Evolutionary conservation across 352 stramenopile species (phyloP), one percentile per base, ranked within the genome.

Genomic region (Globisporangium iwayamae): DNA sequence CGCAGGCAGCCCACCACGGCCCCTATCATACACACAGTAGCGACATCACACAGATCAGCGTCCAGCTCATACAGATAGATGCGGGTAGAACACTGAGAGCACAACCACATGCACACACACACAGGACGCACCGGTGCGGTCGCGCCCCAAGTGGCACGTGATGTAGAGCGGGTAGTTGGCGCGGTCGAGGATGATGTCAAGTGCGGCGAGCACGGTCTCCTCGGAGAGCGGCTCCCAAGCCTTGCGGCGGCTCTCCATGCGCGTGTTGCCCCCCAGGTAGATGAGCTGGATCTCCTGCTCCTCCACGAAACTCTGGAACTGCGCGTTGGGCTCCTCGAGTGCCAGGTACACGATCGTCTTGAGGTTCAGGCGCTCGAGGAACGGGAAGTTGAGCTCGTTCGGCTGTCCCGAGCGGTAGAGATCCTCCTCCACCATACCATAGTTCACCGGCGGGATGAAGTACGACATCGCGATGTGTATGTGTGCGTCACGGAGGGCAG

Each of bases 301-400:
- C 67, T 96, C 89, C 36, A 96, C 81, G 68, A 96, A 96, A 67
- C 84, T 92, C 71, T 87, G 76, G 68, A 97, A 91, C 73, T 97
- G 89, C 48, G 85, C 75, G 70, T 97, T 95, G 16, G 90, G 86
- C 59, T 96, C 86, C 60, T 97, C 89, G 16, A 91, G 82, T 46
- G 86, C 90, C 60, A 98, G 71, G 76, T 97, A 98, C 57, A 98
- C 89, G 65, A 98, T 96, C 53, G 81, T 97, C 56, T 87, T 85
- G 69, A 97, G 73, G 65, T 91, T 87, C 34, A 98, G 72, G 18
- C 89, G 85, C 74, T 98, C 91, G 9, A 98, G 74, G 66, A 97
- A 98, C 20, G 90, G 89, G 65, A 96, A 96, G 69, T 97, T 98
- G 57, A 98, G 87, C 73, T 98, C 91, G 61, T 91, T 97, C 11